These are phyloP conservation scores for Pichia californica DNA, from an alignment of 805 yeast species.

Conservation along the genomic window DNA sequence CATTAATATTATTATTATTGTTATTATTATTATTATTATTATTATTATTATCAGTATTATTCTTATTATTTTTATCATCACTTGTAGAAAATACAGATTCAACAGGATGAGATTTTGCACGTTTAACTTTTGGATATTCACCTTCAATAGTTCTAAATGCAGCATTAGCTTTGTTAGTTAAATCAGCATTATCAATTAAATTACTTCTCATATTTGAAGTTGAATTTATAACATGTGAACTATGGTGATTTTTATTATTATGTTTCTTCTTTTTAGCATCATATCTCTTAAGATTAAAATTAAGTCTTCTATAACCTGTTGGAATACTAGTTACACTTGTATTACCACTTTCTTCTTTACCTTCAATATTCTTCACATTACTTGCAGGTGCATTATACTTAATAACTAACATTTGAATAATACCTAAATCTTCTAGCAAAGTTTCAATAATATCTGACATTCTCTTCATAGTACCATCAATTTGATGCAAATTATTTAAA, in stretches of 20 bases:
- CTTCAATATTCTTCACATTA: constrained; percentile 26
- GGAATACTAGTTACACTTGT: constrained; percentile 31
- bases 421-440: constrained; percentile 36
- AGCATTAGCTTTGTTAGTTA: not conserved
- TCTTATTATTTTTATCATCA: not conserved
- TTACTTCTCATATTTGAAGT: not conserved
- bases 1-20: too few relatives aligned
- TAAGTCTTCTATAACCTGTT: constrained; percentile 23
- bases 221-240: not conserved
- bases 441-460: constrained; percentile 38
- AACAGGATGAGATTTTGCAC: constrained; percentile 4
- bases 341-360: constrained; percentile 24
- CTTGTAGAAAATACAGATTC: not conserved
- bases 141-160: not conserved
- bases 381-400: constrained; percentile 27
- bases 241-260: not conserved
- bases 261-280: not conserved
- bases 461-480: constrained; percentile 38
- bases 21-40: not conserved
- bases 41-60: not conserved
- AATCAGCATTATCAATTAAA: not conserved
- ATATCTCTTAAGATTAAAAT: constrained; percentile 6
- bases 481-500: constrained; percentile 26
- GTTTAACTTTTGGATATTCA: not conserved
- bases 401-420: constrained; percentile 25